Evolutionary conservation across 164 flowering plant genomes (phyloP), one percentile per base, ranked within the genome.

Genomic region (Nelumbo lutea): DNA sequence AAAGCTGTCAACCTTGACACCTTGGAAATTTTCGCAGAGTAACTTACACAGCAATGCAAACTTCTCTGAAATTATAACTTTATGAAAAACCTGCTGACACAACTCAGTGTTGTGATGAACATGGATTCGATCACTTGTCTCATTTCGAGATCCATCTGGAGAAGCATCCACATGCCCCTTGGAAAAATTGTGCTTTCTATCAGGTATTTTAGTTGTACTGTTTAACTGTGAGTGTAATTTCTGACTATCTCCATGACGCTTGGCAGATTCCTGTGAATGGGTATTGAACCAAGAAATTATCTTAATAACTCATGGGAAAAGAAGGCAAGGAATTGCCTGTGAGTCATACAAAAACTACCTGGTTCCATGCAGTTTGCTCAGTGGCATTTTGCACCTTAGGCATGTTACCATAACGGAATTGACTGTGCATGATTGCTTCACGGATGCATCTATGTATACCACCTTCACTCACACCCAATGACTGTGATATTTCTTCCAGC

Each of bases 21-120:
- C 96, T 69, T 80, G 79, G 68, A 93, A 88, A 76, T 84, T 89
- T 74, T 84, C 86, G 55, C 70, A 72, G 27, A 93, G 83, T 60
- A 89, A 75, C 73, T 83, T 85, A 72, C 91, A 88, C 39, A 93
- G 63, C 27, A 76, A 77, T 38, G 79, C 72, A 71, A 93, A 91
- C 76, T 90, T 79, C 52, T 83, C 88, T 2, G 96, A 89, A 42
- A 62, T 68, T 46, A 87, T 38, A 41, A 89, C 71, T 64, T 79
- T 68, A 58, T 63, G 76, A 68, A 91, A 78, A 67, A 83, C 84
- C 62, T 70, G 76, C 65, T 73, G 83, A 72, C 91, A 86, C 72
- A 56, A 66, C 66, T 80, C 83, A 42, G 85, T 80, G 65, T 62
- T 63, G 10, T 43, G 70, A 51, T 9, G 55, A 61, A 43, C 70